Base-by-base conservation (phyloP, 306 rosid genomes). In the Malus fusca region DNA sequence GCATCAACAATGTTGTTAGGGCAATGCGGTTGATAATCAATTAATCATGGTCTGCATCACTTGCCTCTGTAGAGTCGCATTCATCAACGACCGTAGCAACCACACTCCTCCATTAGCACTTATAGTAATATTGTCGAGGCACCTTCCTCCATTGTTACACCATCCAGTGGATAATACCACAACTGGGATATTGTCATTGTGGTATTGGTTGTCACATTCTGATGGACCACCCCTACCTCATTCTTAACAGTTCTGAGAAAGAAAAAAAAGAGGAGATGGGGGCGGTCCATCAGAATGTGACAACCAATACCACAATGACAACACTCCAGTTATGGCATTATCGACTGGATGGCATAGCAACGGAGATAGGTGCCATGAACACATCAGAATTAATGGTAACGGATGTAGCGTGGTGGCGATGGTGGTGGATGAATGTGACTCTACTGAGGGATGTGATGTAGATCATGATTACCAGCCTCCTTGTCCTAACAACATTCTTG, bases 381-480 rank as follows among this genome's bases (percentile, higher is more conserved):
- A 73, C 31, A 78, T 91, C 22, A 81, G 13, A 53, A 82, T 91
- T 3, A 11, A 12, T n/a, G 96, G 67, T 0, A 87, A 91, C 48
- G 91, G 96, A 3, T 66, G 33, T 4, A 83, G 62, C 2, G 93
- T 88, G 35, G 66, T 55, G 5, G 96, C 90, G 0, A 69, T 23
- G 83, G 96, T 90, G 25, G 90, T 88, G 13, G 96, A 90, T 15
- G 91, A 90, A 40, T 88, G 91, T 80, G 93, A 88, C 33, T 88
- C 96, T 2, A 82, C 79, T 0, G 74, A 4, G 44, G 92, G 96
- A 3, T 88, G 87, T 55, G 90, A 88, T 78, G 62, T 58, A 0
- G 88, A 78, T 0, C 92, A 86, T 77, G 87, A 74, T 59, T 84
- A 37, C 37, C 84, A 86, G 30, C 88, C 85, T 30, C 87, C 88